Percentiles rank a stretch among this genome's conserved stretches.
Evolutionary conservation across 768 basidiomycete genomes (phyloP).

Genomic region (Kwoniella botswanensis): DNA sequence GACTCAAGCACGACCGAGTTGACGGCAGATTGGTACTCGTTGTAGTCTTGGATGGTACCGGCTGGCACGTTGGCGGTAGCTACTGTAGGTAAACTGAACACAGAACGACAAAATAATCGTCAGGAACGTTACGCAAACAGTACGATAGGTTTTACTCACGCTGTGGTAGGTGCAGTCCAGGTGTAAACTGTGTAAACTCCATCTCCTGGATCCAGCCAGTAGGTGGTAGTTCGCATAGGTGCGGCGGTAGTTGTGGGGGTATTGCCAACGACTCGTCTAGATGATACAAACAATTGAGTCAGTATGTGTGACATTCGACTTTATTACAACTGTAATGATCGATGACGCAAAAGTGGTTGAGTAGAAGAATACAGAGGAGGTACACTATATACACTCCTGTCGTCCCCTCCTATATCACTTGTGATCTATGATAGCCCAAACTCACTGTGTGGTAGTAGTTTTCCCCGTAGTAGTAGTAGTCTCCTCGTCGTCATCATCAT

Average conservation of each 20-base stretch:
- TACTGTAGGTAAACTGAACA: conserved; percentile 33
- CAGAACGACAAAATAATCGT: neutral
- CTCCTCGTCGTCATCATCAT: conserved; percentile 2
- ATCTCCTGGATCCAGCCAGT: conserved; percentile 42
- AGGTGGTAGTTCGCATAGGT: conserved; percentile 28
- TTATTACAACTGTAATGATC: no score
- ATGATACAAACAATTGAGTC: neutral
- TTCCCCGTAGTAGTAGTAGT: conserved; percentile 18
- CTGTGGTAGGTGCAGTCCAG: conserved; percentile 49
- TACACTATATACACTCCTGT: no score
- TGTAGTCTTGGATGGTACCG: conserved; percentile 48
- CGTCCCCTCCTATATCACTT: neutral
- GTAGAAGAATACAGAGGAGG: no score
- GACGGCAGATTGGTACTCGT: conserved; percentile 40
- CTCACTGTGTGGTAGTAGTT: conserved; percentile 25
- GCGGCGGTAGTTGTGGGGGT: conserved; percentile 10
- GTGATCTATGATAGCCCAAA: neutral
- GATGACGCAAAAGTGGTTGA: no score
- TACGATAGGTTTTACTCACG: conserved; percentile 18
- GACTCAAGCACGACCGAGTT: conserved; percentile 42
- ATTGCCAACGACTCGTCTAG: conserved; percentile 12
- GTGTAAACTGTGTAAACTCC: conserved; percentile 41
- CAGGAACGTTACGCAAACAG: neutral
- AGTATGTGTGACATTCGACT: neutral
- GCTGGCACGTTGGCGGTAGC: conserved; percentile 44